Base-by-base conservation (phyloP, 2,329 filamentous ascomycete species). In the Fusarium heterosporum region DNA sequence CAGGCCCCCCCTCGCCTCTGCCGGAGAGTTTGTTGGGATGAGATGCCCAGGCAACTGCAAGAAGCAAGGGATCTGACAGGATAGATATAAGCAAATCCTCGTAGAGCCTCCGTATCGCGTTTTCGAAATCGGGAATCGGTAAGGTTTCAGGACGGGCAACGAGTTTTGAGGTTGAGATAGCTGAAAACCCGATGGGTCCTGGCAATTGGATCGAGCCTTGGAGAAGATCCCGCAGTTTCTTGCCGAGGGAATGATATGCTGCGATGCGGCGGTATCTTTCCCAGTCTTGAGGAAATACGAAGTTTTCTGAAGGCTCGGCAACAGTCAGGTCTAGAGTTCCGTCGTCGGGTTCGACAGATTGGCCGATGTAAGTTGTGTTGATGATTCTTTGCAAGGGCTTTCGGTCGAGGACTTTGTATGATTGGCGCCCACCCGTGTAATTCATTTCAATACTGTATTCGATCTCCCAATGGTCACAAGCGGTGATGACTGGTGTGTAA, bases 41-140 rank as follows among this genome's bases (percentile, higher is more conserved):
- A 4, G 54, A 29, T 0, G 68, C 68, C 68, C 68, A 71, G 2
- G 67, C 48, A 3, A 71, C 68, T 10, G 53, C 64, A 12, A 68
- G 53, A n/a, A 71, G 45, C n/a, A 68, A 55, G 1, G 67, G 67
- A 9, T 71, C 62, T 1, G 67, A 70, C 14, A 71, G 51, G 6
- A 71, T 53, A 0, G 68, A 71, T 6, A 71, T 64, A 3, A 71
- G 50, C 3, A 71, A 34, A 5, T 71, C 67, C 14, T 71, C 67
- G 26, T 71, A 71, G 2, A 59, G 40, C 1, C 36, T 51, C 4
- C 47, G 58, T 10, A 70, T 41, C 4, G 42, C 59, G 0, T 55
- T 5, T 11, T 64, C 43, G 2, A 71, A 55, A 4, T 59, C 7
- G 8, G 54, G 56, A 3, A 70, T 45, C 4, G 67, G 45, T 3